Base-by-base conservation (phyloP, 2,329 filamentous ascomycete species). In the Pseudopyrenochaeta lycopersici region DNA sequence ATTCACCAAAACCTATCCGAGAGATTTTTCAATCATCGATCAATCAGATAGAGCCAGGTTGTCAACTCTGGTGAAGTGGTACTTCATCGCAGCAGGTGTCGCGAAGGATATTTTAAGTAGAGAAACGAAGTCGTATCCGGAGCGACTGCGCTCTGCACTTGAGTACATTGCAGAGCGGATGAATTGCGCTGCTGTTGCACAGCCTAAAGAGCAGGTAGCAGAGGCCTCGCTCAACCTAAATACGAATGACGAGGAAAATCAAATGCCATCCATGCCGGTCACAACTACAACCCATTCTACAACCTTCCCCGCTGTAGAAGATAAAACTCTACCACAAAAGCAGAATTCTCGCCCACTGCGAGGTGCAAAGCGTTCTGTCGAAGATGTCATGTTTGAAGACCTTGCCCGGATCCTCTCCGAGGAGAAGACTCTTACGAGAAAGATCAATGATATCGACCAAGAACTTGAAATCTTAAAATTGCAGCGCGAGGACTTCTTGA, bases 81-180 rank as follows among this genome's bases (percentile, higher is more conserved):
- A 60, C 38, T 60, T 60, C 32, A 30, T 57, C 29, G 57, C 48
- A 21, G 48, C 53, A 12, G 49, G 46, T 3, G 45, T 56, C 39
- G 49, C 49, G 7, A 56, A 49, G 29, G 20, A 49, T 36, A 31
- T 33, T 20, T 31, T 56, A 14, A 38, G 52, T n/a, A 45, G 27
- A 30, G 53, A 56, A 29, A 45, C 39, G 9, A 51, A 41, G 32
- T 39, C 36, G 17, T 56, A 40, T 52, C 48, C 44, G 15, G 27
- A 48, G 35, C 36, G 38, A 9, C 48, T 56, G 18, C 42, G 30
- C 15, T 17, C 7, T 11, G 44, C 32, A 20, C 48, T 56, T 14
- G 38, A 33, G 41, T 51, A 35, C 36, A 52, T 52, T 18, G 32
- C 48, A 15, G 9, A 23, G 18, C 38, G 43, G 6, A 55, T 51